A percentile compares a stretch with the other conserved stretches of the same genome.
Conservation (phyloP, 2,329 filamentous ascomycete genomes). For the Coniochaeta pulveracea region DNA sequence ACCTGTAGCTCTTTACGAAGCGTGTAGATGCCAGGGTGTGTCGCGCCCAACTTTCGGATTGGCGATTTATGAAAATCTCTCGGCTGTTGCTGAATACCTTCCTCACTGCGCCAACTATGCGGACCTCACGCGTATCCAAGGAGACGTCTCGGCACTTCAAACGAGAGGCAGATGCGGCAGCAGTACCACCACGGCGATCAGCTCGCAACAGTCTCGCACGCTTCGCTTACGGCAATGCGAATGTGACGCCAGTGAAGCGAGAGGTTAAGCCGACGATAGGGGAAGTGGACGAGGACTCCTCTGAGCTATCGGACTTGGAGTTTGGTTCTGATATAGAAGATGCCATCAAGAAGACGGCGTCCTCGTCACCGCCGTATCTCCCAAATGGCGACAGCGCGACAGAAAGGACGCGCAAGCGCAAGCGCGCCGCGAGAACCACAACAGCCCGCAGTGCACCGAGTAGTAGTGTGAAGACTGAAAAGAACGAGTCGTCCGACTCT, state of each 20-base stretch:
- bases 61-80: no score
- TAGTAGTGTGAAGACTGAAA: constrained; percentile 17
- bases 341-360: constrained; percentile 11
- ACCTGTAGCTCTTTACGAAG: no score
- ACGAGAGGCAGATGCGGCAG: constrained; percentile 21
- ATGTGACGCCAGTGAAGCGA: no score
- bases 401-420: constrained; percentile 17
- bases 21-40: no score
- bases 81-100: no score
- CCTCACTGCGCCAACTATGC: constrained; percentile 38
- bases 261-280: constrained; percentile 13
- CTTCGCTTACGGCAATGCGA: constrained; percentile 25
- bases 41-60: no score
- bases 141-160: constrained; percentile 47
- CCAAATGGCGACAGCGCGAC: constrained; percentile 5
- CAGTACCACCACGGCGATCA: constrained; percentile 27
- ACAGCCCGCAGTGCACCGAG: constrained; percentile 17
- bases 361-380: constrained; percentile 2
- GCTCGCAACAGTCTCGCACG: constrained; percentile 38
- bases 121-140: constrained; percentile 44
- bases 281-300: constrained; percentile 2
- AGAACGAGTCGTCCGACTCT: constrained; percentile 4
- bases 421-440: constrained; percentile 13
- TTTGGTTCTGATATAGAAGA: constrained; percentile 21
- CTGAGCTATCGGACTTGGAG: constrained; percentile 5